A percentile compares a stretch with the other conserved stretches of the same genome.
Conservation (phyloP, 331 rosid genomes). For the Saraca asoca region DNA sequence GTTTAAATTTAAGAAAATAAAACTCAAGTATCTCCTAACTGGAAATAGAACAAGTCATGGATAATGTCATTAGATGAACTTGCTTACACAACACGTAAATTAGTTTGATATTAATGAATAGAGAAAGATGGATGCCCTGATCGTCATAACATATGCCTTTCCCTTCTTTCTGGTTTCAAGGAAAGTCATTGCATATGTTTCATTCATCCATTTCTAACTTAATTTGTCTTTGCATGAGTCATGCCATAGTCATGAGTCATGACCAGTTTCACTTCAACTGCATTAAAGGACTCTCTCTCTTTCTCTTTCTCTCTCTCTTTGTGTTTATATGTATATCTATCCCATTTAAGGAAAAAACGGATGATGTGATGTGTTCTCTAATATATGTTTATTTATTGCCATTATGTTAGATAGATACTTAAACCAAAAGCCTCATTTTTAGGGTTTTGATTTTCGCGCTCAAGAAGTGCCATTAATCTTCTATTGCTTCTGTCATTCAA, state of each 20-base stretch:
- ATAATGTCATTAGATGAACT: too few relatives aligned
- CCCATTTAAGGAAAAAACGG: neutral
- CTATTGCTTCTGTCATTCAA: constrained; percentile 26
- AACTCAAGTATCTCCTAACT: too few relatives aligned
- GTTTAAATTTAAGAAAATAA: too few relatives aligned
- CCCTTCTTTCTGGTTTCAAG: neutral
- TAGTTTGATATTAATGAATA: neutral
- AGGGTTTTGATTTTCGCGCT: constrained; percentile 5
- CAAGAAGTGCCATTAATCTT: neutral
- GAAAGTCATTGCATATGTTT: constrained; percentile 1
- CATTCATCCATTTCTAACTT: neutral
- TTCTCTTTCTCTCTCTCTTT: neutral
- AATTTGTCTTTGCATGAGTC: constrained; percentile 30
- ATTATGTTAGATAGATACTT: neutral
- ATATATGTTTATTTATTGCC: constrained; percentile 13
- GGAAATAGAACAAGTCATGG: too few relatives aligned
- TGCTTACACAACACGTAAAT: too few relatives aligned
- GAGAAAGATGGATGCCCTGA: neutral
- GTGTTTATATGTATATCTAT: constrained; percentile 3
- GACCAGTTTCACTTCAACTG: constrained; percentile 18
- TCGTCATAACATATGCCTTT: neutral
- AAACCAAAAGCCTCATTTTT: neutral
- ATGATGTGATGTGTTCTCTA: too few relatives aligned
- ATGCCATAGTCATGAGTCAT: constrained; percentile 36
- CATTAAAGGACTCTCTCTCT: constrained; percentile 3